Evolutionary conservation across 768 basidiomycete species (phyloP), one percentile per base, ranked within the genome.

Genomic region (Suillus occidentalis): DNA sequence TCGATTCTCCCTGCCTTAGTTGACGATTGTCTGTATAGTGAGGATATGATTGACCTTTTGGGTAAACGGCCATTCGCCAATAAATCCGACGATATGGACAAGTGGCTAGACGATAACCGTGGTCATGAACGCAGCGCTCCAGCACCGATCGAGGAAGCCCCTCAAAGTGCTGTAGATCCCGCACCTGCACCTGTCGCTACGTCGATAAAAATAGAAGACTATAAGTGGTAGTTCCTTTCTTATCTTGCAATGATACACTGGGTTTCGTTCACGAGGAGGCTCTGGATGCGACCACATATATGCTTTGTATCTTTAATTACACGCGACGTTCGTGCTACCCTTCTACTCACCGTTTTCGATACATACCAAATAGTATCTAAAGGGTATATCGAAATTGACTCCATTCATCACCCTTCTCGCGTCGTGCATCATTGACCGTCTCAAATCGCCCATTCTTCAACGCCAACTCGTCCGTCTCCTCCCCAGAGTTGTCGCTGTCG

Each of bases 71-170:
- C 93, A 31, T 95, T 95, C 71, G 78, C 73, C n/a, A 87, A 86
- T 67, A 84, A 86, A 64, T 81, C 86, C 31, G 95, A 97, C 73
- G 94, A 97, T 69, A 97, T 98, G 96, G 95, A 97, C 80, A 92
- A 91, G 74, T 97, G 95, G 91, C 84, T 97, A n/a, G 94, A 97
- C 72, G 86, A 90, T 73, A 86, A 94, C 73, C 84, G 83, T 43
- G 84, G 83, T 47, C 72, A 71, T 43, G 86, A 86, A 70, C 82
- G 83, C 58, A 86, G 85, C 68, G 86, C 87, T n/a, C 87, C 87
- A 25, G 86, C 89, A 45, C 88, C 89, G 4, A 76, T 88, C 13
- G 88, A 89, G 73, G 77, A 79, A 61, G 72, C 76, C 61, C 62
- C 78, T 7, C 76, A 75, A 13, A 82, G 81, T 49, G 76, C 78